Conservation (phyloP, 148 eudicot species). For the Polygonum aviculare region DNA sequence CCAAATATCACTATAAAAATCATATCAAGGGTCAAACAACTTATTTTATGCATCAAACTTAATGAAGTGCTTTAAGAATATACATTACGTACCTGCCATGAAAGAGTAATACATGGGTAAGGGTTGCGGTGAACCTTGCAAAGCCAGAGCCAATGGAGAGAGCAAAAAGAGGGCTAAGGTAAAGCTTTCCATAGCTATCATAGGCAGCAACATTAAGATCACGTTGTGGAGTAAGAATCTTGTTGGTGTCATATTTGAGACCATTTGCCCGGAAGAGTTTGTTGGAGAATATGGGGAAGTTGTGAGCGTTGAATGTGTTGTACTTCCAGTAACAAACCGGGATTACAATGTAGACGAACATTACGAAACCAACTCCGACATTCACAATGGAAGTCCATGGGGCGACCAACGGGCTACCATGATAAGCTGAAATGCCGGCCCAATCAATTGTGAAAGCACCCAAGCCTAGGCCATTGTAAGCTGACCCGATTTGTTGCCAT, state of each 20-base stretch:
- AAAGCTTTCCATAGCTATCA: constrained; percentile 72
- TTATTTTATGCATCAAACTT: not conserved
- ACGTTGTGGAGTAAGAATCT: constrained; percentile 74
- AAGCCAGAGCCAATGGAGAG: constrained; percentile 97
- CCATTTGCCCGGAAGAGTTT: constrained; percentile 72
- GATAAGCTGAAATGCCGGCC: constrained; percentile 99
- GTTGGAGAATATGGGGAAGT: constrained; percentile 85
- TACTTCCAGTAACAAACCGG: constrained; percentile 96
- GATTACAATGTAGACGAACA: constrained; percentile 82
- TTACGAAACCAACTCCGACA: constrained; percentile 76
- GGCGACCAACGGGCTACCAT: constrained; percentile 88
- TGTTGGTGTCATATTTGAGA: constrained; percentile 69
- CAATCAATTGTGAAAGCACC: constrained; percentile 98
- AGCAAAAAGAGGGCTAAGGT: constrained; percentile 93
- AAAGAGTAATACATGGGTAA: constrained; percentile 86
- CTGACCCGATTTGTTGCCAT: constrained; percentile 92
- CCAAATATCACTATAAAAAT: constrained; percentile 70
- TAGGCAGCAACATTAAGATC: constrained; percentile 83
- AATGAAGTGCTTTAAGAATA: not conserved
- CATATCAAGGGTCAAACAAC: not conserved
- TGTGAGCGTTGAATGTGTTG: constrained; percentile 75
- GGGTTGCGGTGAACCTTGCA: constrained; percentile 83
- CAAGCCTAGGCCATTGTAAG: constrained; percentile 86
- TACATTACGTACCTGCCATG: constrained; percentile 62
- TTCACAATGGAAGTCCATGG: constrained; percentile 90